Conservation (phyloP, 1,284 basidiomycete genomes). For the Ceraceosorus guamensis region DNA sequence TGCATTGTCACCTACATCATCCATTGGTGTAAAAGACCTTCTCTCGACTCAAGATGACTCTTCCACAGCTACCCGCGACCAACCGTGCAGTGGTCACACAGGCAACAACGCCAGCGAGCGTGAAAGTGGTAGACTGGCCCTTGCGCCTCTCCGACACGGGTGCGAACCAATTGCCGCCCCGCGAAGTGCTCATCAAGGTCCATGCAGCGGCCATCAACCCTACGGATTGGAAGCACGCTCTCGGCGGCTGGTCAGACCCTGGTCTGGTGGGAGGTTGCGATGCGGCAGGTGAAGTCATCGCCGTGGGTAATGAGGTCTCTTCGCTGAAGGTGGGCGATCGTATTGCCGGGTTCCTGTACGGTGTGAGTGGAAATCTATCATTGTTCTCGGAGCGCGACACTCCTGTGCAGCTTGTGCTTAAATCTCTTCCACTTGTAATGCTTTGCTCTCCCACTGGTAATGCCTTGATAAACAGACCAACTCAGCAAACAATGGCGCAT, state of each 20-base stretch:
- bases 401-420: too few relatives aligned
- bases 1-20: too few relatives aligned
- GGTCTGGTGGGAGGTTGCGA: not conserved
- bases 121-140: not conserved
- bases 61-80: constrained; percentile 10
- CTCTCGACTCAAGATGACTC: too few relatives aligned
- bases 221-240: not conserved
- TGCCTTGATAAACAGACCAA: not conserved
- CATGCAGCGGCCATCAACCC: constrained; percentile 1
- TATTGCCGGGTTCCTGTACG: not conserved
- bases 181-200: not conserved
- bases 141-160: not conserved
- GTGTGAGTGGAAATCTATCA: too few relatives aligned
- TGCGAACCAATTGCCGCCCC: not conserved
- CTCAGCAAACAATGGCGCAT: not conserved
- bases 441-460: too few relatives aligned
- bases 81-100: constrained; percentile 5
- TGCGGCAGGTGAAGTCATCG: not conserved
- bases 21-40: too few relatives aligned
- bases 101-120: not conserved
- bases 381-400: too few relatives aligned
- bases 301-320: not conserved
- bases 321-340: not conserved
- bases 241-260: not conserved
- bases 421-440: too few relatives aligned